These are phyloP conservation scores for Saccharum hybrid DNA, from an alignment of 202 grass and related monocot species.

Conservation along the genomic window DNA sequence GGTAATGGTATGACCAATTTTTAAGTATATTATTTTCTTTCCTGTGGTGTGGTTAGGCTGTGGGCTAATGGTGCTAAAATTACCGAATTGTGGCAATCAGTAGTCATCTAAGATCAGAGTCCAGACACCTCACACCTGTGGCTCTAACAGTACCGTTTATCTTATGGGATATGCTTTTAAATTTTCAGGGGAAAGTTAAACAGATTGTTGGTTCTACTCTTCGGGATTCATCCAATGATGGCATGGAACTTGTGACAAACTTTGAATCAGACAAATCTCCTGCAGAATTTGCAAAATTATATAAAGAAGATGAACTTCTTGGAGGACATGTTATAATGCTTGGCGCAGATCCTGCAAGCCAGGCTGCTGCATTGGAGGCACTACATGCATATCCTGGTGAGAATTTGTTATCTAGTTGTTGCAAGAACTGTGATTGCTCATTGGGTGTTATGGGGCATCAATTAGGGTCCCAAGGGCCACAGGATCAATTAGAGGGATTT, in stretches of 20 bases:
- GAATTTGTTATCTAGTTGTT: constrained; percentile 26
- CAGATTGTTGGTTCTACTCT: constrained; percentile 96
- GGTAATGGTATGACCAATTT: background rate
- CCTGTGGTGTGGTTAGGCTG: background rate
- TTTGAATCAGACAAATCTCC: constrained; percentile 89
- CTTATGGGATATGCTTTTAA: background rate
- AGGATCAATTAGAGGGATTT: too few species aligned
- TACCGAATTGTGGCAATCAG: background rate
- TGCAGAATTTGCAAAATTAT: constrained; percentile 67
- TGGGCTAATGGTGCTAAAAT: background rate
- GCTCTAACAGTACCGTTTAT: background rate
- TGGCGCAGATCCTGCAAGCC: constrained; percentile 72
- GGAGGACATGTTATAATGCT: constrained; percentile 98
- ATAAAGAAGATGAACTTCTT: constrained; percentile 62
- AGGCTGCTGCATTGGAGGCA: constrained; percentile 63
- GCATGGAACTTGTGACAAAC: constrained; percentile 64
- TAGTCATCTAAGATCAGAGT: constrained; percentile 1
- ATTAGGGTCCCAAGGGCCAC: too few species aligned
- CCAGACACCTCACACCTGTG: background rate
- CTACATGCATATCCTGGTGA: constrained; percentile 83
- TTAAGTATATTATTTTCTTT: background rate
- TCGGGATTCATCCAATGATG: constrained; percentile 55
- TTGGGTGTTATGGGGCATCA: background rate
- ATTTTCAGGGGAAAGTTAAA: constrained; percentile 84
- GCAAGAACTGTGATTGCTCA: constrained; percentile 3